Evolutionary conservation across 371 early-diverging fungal species (phyloP), one percentile per base, ranked within the genome.

Genomic region (Entomophthora muscae): DNA sequence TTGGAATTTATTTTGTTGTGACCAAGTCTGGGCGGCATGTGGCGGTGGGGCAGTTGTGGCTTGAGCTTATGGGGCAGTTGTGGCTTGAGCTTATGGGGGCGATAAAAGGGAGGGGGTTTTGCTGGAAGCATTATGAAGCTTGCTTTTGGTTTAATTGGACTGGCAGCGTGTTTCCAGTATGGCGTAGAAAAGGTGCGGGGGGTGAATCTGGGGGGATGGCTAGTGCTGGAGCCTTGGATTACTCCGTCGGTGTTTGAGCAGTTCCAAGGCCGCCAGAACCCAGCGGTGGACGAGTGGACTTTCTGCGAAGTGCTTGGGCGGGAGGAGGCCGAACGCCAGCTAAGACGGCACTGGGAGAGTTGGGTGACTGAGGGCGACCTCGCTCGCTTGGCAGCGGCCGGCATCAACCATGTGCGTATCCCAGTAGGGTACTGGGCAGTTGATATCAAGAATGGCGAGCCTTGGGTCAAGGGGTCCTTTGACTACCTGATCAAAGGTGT

Each of bases 341-440:
- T 88, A 2, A 60, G 77, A 28, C 32, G 72, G 3, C 89, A 88
- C 59, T 88, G 84, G 68, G 70, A 75, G 0, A 73, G 74, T 0
- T 88, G 83, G 78, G 79, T 88, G 21, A 84, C 82, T 10, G 89
- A 88, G 67, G 70, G 71, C 0, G 85, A 85, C 42, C 82, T 88
- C 57, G 66, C 70, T 13, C 73, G 75, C 23, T 74, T 88, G 7
- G 77, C 83, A 0, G 68, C 72, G 51, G 71, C 78, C 66, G 85
- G 87, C 0, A 67, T 88, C 26, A 86, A 86, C 65, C 83, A 84
- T 55, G 75, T 88, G 2, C 83, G 89, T 17, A 85, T 88, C 57
- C 89, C 89, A 0, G 69, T 82, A 1, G 86, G 86, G 0, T 83
- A 84, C 67, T 86, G 89, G 89, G 84, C 86, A 0, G 64, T 88